Evolutionary conservation across 2,329 filamentous ascomycete species (phyloP).

Genomic region (Colletotrichum musae): DNA sequence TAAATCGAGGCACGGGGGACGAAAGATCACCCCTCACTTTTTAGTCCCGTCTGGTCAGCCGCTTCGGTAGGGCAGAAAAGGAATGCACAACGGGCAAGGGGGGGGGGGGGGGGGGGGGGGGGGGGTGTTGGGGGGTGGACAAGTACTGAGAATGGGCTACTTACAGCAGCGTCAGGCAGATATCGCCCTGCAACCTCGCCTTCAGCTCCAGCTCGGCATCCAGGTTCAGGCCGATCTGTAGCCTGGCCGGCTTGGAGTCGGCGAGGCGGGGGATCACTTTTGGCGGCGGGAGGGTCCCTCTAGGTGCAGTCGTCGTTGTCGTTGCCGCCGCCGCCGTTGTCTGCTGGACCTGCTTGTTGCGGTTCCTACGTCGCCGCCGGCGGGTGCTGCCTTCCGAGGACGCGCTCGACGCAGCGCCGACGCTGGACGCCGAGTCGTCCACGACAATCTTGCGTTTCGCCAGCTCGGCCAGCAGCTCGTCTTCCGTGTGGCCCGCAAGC

Average conservation of each 20-base stretch:
- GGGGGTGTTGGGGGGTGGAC: no score
- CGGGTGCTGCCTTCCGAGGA: slow-evolving; percentile 27
- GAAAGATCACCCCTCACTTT: slow-evolving; percentile 12
- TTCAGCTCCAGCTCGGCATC: slow-evolving; percentile 85
- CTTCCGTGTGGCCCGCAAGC: slow-evolving; percentile 9
- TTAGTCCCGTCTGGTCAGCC: slow-evolving; percentile 30
- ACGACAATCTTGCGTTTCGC: slow-evolving; percentile 17
- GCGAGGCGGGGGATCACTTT: slow-evolving; percentile 45
- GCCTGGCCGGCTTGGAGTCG: slow-evolving; percentile 73
- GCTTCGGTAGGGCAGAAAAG: slow-evolving; percentile 1
- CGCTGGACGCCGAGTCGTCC: slow-evolving; percentile 42
- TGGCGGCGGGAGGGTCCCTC: slow-evolving; percentile 15
- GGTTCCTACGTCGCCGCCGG: slow-evolving; percentile 23
- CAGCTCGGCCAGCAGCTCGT: slow-evolving; percentile 42
- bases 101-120: no score
- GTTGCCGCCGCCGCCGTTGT: not conserved
- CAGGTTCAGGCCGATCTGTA: slow-evolving; percentile 80
- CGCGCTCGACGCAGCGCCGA: slow-evolving; percentile 19
- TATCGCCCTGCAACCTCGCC: slow-evolving; percentile 82
- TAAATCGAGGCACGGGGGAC: not conserved
- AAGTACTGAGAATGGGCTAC: slow-evolving; percentile 36
- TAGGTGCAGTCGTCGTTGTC: not conserved
- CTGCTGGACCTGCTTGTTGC: slow-evolving; percentile 24
- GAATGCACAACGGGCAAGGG: not conserved
- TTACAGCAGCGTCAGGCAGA: slow-evolving; percentile 80